Evolutionary conservation across 495 filamentous ascomycete genomes (phyloP), one percentile per base, ranked within the genome.

Genomic region (Annulohypoxylon moriforme): DNA sequence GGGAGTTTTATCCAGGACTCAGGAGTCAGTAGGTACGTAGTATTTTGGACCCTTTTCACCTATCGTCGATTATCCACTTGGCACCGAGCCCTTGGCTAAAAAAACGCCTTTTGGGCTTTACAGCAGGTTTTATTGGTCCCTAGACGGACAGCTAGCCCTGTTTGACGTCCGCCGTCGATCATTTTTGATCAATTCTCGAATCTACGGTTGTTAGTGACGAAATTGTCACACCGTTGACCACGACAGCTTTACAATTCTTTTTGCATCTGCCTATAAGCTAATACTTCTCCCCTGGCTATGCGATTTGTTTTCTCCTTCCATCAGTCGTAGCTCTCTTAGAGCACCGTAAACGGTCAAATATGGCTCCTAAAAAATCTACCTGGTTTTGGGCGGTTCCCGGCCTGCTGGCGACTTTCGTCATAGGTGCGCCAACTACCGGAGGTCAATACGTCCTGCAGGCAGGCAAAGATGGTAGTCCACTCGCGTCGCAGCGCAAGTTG

Each of bases 401-500:
- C 66, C 60, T 77, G 46, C 62, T 78, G 73, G 74, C 57, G 42
- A 63, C 60, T 60, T 47, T 76, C 60, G 62, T 72, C 66, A 69
- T 71, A 68, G 64, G 73, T 57, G 74, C 68, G n/a, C 55, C 69
- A 72, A 73, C 71, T 69, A 70, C 71, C 66, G 76, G 63, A 44
- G 9, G 42, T 31, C 76, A 78, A 67, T 47, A 47, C 59, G 74
- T 71, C 59, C 68, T 76, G 71, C 76, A 76, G 65, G 63, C 71
- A 46, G 47, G 44, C 44, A 42, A 60, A 58, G 58, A 71, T 40
- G 68, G 66, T 53, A 74, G 52, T 59, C 68, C 72, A 16, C 25
- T 61, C 44, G 52, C 71, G 36, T 69, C 78, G 33, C 81, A 77
- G 72, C 81, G 82, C 70, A 84, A 83, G 71, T 81, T 94, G 77